A percentile compares a stretch with the other conserved stretches of the same genome.
These are phyloP conservation scores for Camellia japonica DNA, from an alignment of 148 eudicot species.

Conservation along the genomic window DNA sequence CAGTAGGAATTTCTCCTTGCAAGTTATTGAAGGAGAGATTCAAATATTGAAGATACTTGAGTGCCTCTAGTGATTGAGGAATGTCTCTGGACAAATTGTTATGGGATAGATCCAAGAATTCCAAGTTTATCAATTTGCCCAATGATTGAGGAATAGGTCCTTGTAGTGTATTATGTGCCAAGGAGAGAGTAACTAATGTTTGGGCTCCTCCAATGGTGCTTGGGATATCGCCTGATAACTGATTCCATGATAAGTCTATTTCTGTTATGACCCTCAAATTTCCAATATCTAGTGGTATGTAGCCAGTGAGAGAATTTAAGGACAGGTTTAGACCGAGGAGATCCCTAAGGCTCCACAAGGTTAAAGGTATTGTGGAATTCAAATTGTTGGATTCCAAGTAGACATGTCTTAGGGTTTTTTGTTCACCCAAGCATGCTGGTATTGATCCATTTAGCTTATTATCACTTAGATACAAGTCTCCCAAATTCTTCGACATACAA, in stretches of 20 bases:
- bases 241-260: constrained; percentile 36
- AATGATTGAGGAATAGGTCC: constrained; percentile 29
- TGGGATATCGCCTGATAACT: constrained; percentile 26
- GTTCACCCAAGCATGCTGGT: constrained; percentile 31
- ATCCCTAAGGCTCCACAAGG: neutral
- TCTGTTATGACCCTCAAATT: neutral
- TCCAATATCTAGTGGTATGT: constrained; percentile 15
- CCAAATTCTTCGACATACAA: constrained; percentile 22
- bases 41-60: too few species aligned
- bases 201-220: constrained; percentile 21
- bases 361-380: neutral
- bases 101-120: constrained; percentile 26
- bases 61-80: constrained; percentile 9
- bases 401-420: constrained; percentile 20
- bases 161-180: constrained; percentile 12
- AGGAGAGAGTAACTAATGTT: too few species aligned
- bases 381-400: constrained; percentile 30
- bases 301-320: constrained; percentile 23
- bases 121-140: constrained; percentile 24
- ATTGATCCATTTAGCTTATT: constrained; percentile 27
- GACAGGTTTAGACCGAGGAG: constrained; percentile 30
- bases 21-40: too few species aligned
- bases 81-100: constrained; percentile 32
- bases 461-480: constrained; percentile 27
- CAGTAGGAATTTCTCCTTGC: too few species aligned